Base-by-base conservation (phyloP, 805 yeast genomes). In the Saturnispora saitoi region DNA sequence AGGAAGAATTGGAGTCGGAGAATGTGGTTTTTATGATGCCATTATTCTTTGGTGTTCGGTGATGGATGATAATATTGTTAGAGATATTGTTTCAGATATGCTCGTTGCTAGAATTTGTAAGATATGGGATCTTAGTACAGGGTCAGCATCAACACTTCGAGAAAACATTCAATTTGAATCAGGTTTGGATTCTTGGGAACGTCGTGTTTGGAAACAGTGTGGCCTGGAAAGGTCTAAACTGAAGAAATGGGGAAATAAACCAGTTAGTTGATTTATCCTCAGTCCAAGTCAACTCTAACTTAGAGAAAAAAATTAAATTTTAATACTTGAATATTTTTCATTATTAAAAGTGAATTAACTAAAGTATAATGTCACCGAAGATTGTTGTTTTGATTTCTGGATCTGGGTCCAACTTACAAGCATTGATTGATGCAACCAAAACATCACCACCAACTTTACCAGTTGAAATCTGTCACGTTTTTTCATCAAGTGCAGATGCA, bases 351-450 rank as follows among this genome's bases (percentile, higher is more conserved):
- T 6, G 28, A 24, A 24, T 24, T 24, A 24, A 24, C 28, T 6
- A 24, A 24, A 24, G 8, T 6, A 24, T 24, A 24, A 24, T 24
- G 28, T 24, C 26, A 38, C 19, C 64, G 5, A 57, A 57, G 11
- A 78, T 85, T 49, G 70, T 85, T 10, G 97, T 93, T 0, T 76
- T 93, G 34, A 93, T 93, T 20, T 90, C 98, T 0, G 99, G 99
- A 0, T 83, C 84, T 28, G 99, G 99, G 1, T 81, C 97, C n/a
- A 93, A 93, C 61, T 70, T 93, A 36, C 99, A 93, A 64, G 98
- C 99, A 0, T 70, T 93, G 36, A 88, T 93, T 31, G 96, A 93
- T 64, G 86, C 91, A 1, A 64, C 71, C 34, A 55, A 57, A 3
- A 65, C 59, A 14, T 71, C 68, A 24, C 29, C 32, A 1, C 32